Evolutionary conservation across 1,284 basidiomycete genomes (phyloP).

Genomic region (Pseudozyma hubeiensis): DNA sequence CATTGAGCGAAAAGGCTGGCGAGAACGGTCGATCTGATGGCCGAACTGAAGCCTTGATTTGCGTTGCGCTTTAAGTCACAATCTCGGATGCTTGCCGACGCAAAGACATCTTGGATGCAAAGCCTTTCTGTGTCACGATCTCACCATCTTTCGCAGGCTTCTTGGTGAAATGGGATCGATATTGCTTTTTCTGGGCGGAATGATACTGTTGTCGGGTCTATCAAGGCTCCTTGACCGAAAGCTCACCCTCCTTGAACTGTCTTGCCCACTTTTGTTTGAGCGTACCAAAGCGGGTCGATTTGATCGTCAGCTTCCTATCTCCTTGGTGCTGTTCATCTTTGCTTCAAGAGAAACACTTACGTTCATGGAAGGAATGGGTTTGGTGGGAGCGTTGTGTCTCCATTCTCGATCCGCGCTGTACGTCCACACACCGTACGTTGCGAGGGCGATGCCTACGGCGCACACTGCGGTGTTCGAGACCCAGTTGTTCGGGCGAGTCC

Average conservation of each 20-base stretch:
- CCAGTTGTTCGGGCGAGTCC: constrained; percentile 74
- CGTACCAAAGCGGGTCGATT: background rate
- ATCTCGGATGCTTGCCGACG: too few relatives aligned
- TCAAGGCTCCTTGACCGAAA: constrained; percentile 63
- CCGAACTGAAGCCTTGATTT: too few relatives aligned
- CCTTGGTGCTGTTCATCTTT: background rate
- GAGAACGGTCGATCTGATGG: too few relatives aligned
- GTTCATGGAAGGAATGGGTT: constrained; percentile 62
- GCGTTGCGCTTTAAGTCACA: too few relatives aligned
- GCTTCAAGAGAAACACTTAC: constrained; percentile 29
- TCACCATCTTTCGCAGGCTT: too few relatives aligned
- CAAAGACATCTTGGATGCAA: too few relatives aligned
- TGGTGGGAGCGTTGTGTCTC: constrained; percentile 64
- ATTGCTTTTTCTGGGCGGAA: constrained; percentile 5
- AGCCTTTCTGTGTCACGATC: too few relatives aligned
- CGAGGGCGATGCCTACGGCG: constrained; percentile 70
- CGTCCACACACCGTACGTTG: constrained; percentile 72
- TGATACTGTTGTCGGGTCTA: background rate
- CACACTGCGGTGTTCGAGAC: constrained; percentile 71
- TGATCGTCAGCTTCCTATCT: constrained; percentile 5
- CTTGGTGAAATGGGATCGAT: background rate
- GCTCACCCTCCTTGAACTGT: constrained; percentile 66
- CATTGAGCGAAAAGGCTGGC: too few relatives aligned
- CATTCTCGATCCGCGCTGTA: constrained; percentile 72
- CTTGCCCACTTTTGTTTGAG: constrained; percentile 58